Evolutionary conservation across 768 basidiomycete species (phyloP), one percentile per base, ranked within the genome.

Genomic region (Rhodotorula diobovata): DNA sequence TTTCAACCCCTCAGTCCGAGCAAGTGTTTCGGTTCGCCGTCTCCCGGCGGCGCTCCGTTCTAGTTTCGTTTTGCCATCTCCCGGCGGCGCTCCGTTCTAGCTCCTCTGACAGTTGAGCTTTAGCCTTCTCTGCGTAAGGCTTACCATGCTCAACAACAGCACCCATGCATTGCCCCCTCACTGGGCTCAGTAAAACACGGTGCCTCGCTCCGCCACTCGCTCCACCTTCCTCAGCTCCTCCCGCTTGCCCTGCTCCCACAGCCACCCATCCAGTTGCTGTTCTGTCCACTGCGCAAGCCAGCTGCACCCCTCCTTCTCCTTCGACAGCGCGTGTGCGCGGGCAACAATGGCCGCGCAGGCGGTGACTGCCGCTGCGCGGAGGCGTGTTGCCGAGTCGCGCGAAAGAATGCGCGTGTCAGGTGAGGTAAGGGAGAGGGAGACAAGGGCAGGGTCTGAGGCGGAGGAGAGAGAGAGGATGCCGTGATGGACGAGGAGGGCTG

Each of bases 401-500:
- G 61, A 23, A 57, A 60, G 57, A 1, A 55, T n/a, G 66, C 66
- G 68, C n/a, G 41, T 21, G 21, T 43, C 35, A 10, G 56, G 53
- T 10, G 2, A 25, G n/a, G 65, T 2, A 37, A 39, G 48, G 35
- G 56, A 57, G n/a, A 66, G 30, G 21, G 68, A 35, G 51, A 37
- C 23, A 32, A 74, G 63, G 45, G 35, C 23, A 1, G 70, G 71
- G 64, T 63, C 55, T 39, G 66, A 14, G 4, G 11, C 18, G n/a
- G 43, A 0, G 15, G 61, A 55, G 61, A 67, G 48, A 46, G 46
- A 23, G 46, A 66, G 62, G 53, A 60, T 53, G 32, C 21, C 9
- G 56, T 59, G 63, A 41, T 72, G 68, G 21, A 67, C 10, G 75
- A 94, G 82, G 57, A 93, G 85, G 14, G 50, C 70, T 69, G 61